These are phyloP conservation scores for Bacidia gigantensis DNA, from an alignment of 495 filamentous ascomycete species.

Conservation along the genomic window DNA sequence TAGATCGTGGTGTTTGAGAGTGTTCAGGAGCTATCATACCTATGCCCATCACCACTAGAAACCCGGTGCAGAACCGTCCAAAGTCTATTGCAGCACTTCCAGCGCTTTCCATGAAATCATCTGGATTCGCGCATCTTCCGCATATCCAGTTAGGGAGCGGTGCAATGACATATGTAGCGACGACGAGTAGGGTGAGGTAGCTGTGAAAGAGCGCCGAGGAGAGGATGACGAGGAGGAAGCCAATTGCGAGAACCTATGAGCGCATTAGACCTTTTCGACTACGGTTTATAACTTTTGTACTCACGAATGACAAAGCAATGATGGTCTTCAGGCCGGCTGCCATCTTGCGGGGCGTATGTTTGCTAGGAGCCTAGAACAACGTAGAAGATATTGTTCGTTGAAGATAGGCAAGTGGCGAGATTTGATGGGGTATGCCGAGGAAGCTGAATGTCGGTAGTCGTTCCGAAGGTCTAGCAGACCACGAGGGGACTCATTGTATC, in stretches of 20 bases:
- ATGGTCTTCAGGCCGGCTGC: constrained; percentile 93
- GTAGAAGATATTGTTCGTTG: neutral
- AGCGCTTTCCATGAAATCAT: constrained; percentile 86
- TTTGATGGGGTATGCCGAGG: too few relatives aligned
- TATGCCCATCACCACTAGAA: constrained; percentile 94
- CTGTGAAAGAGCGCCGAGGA: constrained; percentile 87
- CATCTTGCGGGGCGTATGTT: constrained; percentile 33
- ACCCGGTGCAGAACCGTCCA: constrained; percentile 87
- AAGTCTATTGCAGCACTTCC: constrained; percentile 76
- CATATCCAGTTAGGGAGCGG: constrained; percentile 96
- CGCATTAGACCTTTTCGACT: constrained; percentile 1
- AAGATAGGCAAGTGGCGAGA: neutral
- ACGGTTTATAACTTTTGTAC: too few relatives aligned
- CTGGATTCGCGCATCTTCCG: constrained; percentile 70
- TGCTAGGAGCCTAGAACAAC: neutral
- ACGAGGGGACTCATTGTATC: too few relatives aligned
- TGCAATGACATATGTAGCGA: constrained; percentile 86
- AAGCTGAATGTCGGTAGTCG: neutral
- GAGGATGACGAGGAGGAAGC: constrained; percentile 97
- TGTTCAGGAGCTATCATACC: too few relatives aligned
- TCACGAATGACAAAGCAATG: constrained; percentile 92
- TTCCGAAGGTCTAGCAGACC: too few relatives aligned
- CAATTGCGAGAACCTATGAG: constrained; percentile 76
- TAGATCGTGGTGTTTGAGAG: too few relatives aligned
- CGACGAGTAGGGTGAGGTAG: constrained; percentile 87